Base-by-base conservation (phyloP, 225 moss, liverwort and hornwort genomes). In the Polytrichum formosum region DNA sequence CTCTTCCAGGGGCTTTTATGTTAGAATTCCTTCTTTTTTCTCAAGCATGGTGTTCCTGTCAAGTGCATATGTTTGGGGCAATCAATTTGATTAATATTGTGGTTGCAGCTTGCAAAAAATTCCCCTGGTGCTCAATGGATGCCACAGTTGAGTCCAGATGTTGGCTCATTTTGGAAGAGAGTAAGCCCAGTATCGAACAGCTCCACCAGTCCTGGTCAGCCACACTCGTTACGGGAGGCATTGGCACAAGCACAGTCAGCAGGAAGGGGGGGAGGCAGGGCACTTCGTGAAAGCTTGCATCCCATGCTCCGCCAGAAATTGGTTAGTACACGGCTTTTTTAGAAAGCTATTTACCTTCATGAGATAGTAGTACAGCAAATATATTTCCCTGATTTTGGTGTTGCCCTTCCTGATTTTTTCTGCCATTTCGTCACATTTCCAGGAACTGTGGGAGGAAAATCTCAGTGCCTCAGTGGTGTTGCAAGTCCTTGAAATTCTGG, bases 391-490 rank as follows among this genome's bases (percentile, higher is more conserved):
- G 5, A 16, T 5, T 63, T 63, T 63, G 22, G 13, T 22, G 62
- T 27, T 1, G 16, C 26, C 17, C 16, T 26, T 63, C 1, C 62
- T 63, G 26, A 26, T 4, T 1, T 16, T 56, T 63, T 65, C 46
- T 28, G 68, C 69, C 55, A 82, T 72, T 27, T 53, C 7, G 25
- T 71, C 54, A 16, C 26, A 75, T 22, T 66, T 79, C 79, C 82
- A 94, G 94, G 90, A 90, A 85, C 83, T 98, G 18, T 98, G 98
- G 98, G 98, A 98, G 79, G 98, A 98, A 76, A 98, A 91, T 76
- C 85, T 98, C 29, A 92, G 98, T 86, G 91, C 94, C 54, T 79
- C 94, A 76, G 94, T 94, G 63, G 92, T 92, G 82, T 85, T 98
- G 60, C 98, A 94, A 79, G 85, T 94, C 64, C 88, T 98, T 26